These are phyloP conservation scores for Knufia fluminis DNA, from an alignment of 2,329 filamentous ascomycete species.

Conservation along the genomic window DNA sequence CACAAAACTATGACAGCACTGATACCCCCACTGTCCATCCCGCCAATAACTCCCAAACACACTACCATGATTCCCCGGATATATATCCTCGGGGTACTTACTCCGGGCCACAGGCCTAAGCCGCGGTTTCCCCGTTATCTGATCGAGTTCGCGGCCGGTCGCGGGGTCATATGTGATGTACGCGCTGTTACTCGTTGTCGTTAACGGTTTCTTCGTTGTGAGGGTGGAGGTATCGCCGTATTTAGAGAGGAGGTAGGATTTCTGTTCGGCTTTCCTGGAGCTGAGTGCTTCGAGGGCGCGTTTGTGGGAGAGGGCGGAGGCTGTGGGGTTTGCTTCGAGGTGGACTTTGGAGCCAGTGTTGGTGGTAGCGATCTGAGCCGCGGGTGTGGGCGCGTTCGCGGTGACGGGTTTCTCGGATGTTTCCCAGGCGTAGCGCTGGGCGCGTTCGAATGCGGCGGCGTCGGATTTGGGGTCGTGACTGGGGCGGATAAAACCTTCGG, in stretches of 20 bases:
- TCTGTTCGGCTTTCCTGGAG: constrained; percentile 56
- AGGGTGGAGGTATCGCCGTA: constrained; percentile 56
- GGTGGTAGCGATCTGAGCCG: constrained; percentile 27
- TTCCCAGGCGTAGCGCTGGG: constrained; percentile 90
- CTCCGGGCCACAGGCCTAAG: constrained; percentile 68
- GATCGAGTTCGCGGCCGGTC: constrained; percentile 12
- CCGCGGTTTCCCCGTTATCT: constrained; percentile 57
- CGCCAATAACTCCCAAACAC: constrained; percentile 98
- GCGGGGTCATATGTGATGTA: constrained; percentile 89
- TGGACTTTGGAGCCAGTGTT: constrained; percentile 69
- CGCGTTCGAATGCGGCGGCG: constrained; percentile 82
- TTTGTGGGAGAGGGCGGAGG: constrained; percentile 74
- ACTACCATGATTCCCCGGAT: constrained; percentile 81
- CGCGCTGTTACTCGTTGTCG: constrained; percentile 45
- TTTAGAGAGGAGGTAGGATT: constrained; percentile 65
- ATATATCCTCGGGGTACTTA: constrained; percentile 83
- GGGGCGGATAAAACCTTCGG: constrained; percentile 78
- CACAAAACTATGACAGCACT: constrained; percentile 84
- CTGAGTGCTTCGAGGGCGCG: constrained; percentile 68
- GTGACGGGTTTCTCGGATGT: constrained; percentile 56
- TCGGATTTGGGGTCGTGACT: constrained; percentile 52
- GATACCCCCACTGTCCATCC: constrained; percentile 90
- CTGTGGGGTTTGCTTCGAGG: constrained; percentile 91
- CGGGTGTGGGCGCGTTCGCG: neutral
- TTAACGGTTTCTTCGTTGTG: neutral